phyloP scores from a whole-genome alignment of 345 rosid genomes.

The Lenwebbia sp. region DNA sequence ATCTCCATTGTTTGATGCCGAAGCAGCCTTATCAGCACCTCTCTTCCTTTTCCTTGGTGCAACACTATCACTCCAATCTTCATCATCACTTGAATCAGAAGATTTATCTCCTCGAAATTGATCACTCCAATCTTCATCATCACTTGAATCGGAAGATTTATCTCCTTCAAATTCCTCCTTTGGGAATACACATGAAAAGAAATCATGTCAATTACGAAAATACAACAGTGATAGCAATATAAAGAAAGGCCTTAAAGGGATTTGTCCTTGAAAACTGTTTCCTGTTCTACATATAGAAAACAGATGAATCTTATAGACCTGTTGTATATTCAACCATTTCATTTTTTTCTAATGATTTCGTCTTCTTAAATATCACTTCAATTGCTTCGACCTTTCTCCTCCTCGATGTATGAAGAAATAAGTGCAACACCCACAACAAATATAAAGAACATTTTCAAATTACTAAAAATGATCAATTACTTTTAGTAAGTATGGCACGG shows the following conservation, averaged over 20 bases:
- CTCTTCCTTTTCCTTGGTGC: constrained; percentile 27
- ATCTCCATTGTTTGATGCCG: constrained; percentile 23
- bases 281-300: background rate
- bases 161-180: constrained; percentile 67
- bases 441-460: background rate
- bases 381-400: background rate
- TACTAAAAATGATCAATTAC: background rate
- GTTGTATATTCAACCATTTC: background rate
- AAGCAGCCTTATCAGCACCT: constrained; percentile 8
- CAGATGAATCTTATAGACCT: background rate
- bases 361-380: background rate
- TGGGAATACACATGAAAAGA: constrained; percentile 11
- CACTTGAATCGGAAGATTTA: constrained; percentile 23
- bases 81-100: constrained; percentile 45
- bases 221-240: background rate
- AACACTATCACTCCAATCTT: constrained; percentile 31
- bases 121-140: constrained; percentile 58
- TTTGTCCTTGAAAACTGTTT: background rate
- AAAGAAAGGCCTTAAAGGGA: background rate
- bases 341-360: background rate
- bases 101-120: constrained; percentile 9
- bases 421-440: background rate
- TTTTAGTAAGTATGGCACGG: background rate
- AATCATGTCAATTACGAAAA: constrained; percentile 2
- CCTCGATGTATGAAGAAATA: background rate